Conservation (phyloP, 1,284 basidiomycete species). For the Ustilago curta region DNA sequence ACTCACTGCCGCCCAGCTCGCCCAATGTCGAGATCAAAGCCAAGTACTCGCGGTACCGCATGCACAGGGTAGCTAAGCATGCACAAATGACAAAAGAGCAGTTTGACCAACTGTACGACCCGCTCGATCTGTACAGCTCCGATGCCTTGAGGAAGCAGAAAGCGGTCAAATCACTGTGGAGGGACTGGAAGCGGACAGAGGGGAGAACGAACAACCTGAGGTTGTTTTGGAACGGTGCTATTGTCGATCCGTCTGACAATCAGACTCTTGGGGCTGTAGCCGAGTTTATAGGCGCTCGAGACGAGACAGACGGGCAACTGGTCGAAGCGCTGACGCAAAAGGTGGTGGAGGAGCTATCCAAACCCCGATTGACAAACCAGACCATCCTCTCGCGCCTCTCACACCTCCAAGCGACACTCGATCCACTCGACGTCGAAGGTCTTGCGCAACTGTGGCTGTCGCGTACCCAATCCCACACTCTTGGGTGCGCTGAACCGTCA, state of each 20-base stretch:
- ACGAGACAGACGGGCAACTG: not conserved
- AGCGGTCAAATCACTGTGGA: constrained; percentile 32
- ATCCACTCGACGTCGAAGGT: constrained; percentile 85
- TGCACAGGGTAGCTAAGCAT: constrained; percentile 37
- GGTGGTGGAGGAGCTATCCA: constrained; percentile 20
- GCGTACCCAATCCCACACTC: constrained; percentile 21
- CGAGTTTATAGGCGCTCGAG: constrained; percentile 9
- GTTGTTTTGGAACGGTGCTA: constrained; percentile 43
- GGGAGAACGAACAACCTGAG: constrained; percentile 46
- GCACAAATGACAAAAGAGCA: constrained; percentile 7
- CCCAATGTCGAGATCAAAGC: constrained; percentile 42
- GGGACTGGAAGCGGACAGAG: constrained; percentile 22
- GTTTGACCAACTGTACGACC: constrained; percentile 42
- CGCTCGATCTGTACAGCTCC: constrained; percentile 43
- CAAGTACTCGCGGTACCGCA: constrained; percentile 37
- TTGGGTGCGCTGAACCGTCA: constrained; percentile 10
- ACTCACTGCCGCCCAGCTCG: constrained; percentile 26
- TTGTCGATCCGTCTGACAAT: constrained; percentile 20
- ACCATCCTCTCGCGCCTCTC: constrained; percentile 75
- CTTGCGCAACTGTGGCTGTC: constrained; percentile 69
- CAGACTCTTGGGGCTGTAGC: constrained; percentile 1
- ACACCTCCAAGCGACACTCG: constrained; percentile 80
- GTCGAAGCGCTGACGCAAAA: constrained; percentile 7
- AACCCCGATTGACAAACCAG: not conserved
- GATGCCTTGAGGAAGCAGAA: constrained; percentile 16